These are phyloP conservation scores for Echeveria elegans DNA, from an alignment of 164 flowering plant genomes.

Conservation along the genomic window DNA sequence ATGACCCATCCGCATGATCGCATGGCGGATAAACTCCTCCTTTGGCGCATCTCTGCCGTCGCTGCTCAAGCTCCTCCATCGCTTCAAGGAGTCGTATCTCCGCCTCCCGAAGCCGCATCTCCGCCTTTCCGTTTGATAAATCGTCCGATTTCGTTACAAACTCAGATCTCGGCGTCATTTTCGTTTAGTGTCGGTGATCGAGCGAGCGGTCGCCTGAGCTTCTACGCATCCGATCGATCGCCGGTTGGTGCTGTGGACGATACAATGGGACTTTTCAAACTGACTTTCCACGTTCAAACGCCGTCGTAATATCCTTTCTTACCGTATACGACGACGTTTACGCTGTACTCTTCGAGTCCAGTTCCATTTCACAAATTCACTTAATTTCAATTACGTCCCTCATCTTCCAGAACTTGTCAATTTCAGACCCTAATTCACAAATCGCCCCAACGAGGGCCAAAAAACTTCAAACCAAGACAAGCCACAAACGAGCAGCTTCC, in stretches of 20 bases:
- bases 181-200: neutral
- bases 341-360: neutral
- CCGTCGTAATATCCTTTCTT: neutral
- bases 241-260: neutral
- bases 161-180: neutral
- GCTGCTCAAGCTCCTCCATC: constrained; percentile 79
- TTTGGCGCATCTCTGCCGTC: constrained; percentile 44
- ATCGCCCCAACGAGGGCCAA: neutral
- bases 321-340: neutral
- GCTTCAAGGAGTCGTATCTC: constrained; percentile 85
- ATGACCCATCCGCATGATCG: constrained; percentile 81
- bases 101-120: constrained; percentile 72
- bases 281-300: neutral
- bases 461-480: too few relatives aligned
- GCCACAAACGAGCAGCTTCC: too few relatives aligned
- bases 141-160: constrained; percentile 12
- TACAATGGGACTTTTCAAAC: neutral
- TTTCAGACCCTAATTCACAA: neutral
- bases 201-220: too few relatives aligned
- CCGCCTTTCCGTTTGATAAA: constrained; percentile 36
- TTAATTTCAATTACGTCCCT: neutral
- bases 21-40: constrained; percentile 41
- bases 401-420: neutral
- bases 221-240: neutral
- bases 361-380: neutral